Percentiles rank a stretch among this genome's conserved stretches.
Conservation (phyloP, 495 filamentous ascomycete genomes). For the Aspergillus biplanus region DNA sequence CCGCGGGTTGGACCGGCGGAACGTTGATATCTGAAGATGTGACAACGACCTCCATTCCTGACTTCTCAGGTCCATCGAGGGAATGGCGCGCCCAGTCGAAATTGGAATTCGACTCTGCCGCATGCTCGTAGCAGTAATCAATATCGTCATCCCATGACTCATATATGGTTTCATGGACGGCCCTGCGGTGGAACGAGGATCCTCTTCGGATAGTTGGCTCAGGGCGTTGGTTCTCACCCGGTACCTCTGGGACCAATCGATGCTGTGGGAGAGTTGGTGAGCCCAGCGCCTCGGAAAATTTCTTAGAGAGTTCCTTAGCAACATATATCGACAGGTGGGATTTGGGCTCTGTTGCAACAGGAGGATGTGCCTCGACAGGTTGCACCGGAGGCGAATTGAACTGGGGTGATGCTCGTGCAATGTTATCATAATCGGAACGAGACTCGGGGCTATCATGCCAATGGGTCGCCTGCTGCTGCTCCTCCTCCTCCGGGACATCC, state of each 20-base stretch:
- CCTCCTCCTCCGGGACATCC: constrained; percentile 78
- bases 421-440: constrained; percentile 20
- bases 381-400: constrained; percentile 17
- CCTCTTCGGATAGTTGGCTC: constrained; percentile 10
- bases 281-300: constrained; percentile 45
- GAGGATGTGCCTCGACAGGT: constrained; percentile 9
- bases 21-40: constrained; percentile 7
- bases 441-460: constrained; percentile 36
- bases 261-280: constrained; percentile 45
- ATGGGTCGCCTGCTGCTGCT: constrained; percentile 28
- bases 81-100: constrained; percentile 77
- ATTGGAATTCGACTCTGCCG: constrained; percentile 85
- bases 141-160: constrained; percentile 92
- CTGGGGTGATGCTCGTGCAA: constrained; percentile 28
- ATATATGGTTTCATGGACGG: constrained; percentile 42
- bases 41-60: constrained; percentile 25
- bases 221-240: constrained; percentile 5
- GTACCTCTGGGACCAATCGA: constrained; percentile 1
- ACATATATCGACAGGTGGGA: constrained; percentile 38
- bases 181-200: constrained; percentile 15
- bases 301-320: constrained; percentile 37
- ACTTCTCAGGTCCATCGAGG: constrained; percentile 34
- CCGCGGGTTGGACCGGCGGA: constrained; percentile 12
- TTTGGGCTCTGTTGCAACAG: constrained; percentile 23
- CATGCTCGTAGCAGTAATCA: constrained; percentile 92